These are phyloP conservation scores for Penicillium oxalicum DNA, from an alignment of 2,329 filamentous ascomycete species.

Conservation along the genomic window DNA sequence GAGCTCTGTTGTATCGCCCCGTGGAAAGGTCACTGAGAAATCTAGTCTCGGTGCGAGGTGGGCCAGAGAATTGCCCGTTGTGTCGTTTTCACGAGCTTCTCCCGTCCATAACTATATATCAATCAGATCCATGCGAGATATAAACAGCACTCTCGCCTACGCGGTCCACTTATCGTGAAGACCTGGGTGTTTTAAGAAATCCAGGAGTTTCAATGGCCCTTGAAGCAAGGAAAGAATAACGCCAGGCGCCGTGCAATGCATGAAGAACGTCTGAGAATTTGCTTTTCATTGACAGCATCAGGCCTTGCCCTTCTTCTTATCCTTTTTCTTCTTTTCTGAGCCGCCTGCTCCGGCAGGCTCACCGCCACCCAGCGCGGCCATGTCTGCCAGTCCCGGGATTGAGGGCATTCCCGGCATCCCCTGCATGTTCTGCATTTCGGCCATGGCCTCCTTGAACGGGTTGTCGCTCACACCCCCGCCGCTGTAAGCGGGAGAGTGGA, in stretches of 20 bases:
- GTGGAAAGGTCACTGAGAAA: too few relatives aligned
- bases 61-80: too few relatives aligned
- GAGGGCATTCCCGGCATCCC: slow-evolving; percentile 40
- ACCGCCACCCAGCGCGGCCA: slow-evolving; percentile 46
- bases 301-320: slow-evolving; percentile 47
- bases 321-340: slow-evolving; percentile 42
- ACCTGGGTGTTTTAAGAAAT: slow-evolving; percentile 1
- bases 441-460: slow-evolving; percentile 94
- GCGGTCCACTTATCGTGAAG: background rate
- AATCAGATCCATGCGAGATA: too few relatives aligned
- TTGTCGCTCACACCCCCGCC: slow-evolving; percentile 93
- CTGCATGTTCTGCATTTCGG: slow-evolving; percentile 64
- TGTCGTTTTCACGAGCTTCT: too few relatives aligned
- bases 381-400: slow-evolving; percentile 42
- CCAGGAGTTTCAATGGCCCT: slow-evolving; percentile 4
- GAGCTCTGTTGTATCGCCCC: too few relatives aligned
- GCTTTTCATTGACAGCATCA: slow-evolving; percentile 15
- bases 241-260: slow-evolving; percentile 38
- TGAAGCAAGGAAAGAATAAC: slow-evolving; percentile 21
- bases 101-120: too few relatives aligned
- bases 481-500: slow-evolving; percentile 82
- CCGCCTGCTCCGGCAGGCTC: slow-evolving; percentile 22
- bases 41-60: too few relatives aligned
- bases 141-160: too few relatives aligned
- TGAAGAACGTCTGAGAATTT: slow-evolving; percentile 21